Evolutionary conservation across 345 rosid species (phyloP).

Genomic region (Aquilaria malaccensis): DNA sequence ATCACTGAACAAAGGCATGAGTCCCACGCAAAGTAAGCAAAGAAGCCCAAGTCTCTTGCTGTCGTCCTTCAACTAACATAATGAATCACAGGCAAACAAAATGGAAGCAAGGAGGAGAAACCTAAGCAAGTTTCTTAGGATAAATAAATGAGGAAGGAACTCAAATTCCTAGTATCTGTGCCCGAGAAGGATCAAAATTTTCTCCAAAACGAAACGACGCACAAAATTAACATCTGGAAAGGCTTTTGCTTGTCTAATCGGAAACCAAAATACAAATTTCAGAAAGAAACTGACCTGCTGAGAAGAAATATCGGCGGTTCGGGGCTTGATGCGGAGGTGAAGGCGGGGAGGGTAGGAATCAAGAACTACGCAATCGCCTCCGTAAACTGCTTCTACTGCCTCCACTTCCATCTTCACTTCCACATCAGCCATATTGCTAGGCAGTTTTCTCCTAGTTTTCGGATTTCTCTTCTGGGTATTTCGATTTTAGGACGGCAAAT

Average conservation of each 20-base stretch:
- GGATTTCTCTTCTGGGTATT: too few relatives aligned
- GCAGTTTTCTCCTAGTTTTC: too few relatives aligned
- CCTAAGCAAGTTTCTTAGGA: too few relatives aligned
- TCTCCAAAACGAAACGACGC: slow-evolving; percentile 5
- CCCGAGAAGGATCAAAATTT: too few relatives aligned
- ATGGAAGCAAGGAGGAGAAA: too few relatives aligned
- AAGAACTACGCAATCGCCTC: slow-evolving; percentile 57
- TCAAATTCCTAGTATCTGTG: too few relatives aligned
- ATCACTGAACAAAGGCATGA: too few relatives aligned
- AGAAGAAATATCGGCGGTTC: slow-evolving; percentile 87
- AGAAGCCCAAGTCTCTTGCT: too few relatives aligned
- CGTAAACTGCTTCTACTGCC: slow-evolving; percentile 72
- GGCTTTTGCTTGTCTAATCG: not conserved
- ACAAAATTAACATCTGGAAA: not conserved
- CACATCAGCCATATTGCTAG: slow-evolving; percentile 24
- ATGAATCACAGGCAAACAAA: too few relatives aligned
- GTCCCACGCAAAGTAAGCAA: too few relatives aligned
- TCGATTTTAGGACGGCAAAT: too few relatives aligned
- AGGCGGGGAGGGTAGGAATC: slow-evolving; percentile 62
- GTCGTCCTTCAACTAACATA: too few relatives aligned
- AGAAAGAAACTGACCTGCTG: slow-evolving; percentile 46
- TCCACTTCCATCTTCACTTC: slow-evolving; percentile 69
- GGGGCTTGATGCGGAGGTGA: slow-evolving; percentile 62
- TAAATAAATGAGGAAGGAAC: not conserved
- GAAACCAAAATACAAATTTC: not conserved